Evolutionary conservation across 345 rosid species (phyloP).

Genomic region (Trapa incisa): DNA sequence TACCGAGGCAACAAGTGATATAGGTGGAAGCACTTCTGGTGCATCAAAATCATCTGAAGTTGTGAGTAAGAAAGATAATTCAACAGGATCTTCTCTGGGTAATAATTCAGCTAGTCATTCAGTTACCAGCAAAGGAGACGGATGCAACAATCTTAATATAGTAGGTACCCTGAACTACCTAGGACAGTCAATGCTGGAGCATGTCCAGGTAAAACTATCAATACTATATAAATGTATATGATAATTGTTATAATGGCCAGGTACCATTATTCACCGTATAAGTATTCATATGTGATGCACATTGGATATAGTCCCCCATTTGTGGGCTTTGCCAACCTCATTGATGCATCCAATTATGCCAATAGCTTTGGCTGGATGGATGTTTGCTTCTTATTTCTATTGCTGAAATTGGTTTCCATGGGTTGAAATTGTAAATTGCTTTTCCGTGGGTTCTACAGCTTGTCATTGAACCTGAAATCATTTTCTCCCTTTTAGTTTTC

Average conservation of each 20-base stretch:
- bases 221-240: not conserved
- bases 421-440: not conserved
- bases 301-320: not conserved
- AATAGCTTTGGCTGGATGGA: not conserved
- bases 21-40: not conserved
- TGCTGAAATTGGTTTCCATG: not conserved
- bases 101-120: constrained; percentile 19
- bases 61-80: constrained; percentile 19
- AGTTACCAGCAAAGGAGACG: constrained; percentile 38
- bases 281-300: not conserved
- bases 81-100: constrained; percentile 19
- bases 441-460: not conserved
- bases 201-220: constrained; percentile 61
- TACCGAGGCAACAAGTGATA: constrained; percentile 36
- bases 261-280: not conserved
- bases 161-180: constrained; percentile 58
- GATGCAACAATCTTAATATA: constrained; percentile 42
- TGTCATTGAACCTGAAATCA: not conserved
- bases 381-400: not conserved
- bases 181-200: constrained; percentile 87
- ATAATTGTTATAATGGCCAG: not conserved
- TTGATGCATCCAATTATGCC: not conserved
- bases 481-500: not conserved
- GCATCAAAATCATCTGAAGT: not conserved
- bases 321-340: not conserved